Base-by-base conservation (phyloP, 306 rosid species). In the Castanopsis chinensis region DNA sequence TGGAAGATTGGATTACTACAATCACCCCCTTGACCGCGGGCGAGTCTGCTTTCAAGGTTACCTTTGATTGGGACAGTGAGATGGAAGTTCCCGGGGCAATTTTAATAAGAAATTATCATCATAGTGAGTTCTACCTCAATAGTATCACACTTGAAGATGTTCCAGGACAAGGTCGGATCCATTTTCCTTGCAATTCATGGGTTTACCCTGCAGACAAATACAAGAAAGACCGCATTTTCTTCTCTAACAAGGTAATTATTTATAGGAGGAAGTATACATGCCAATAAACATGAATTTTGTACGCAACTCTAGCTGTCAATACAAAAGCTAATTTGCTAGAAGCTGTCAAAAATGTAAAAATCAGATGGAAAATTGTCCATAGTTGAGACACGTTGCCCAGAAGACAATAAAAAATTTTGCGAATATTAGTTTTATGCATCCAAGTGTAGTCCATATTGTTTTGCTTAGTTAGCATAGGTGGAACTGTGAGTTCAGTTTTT, bases 101-200 rank as follows among this genome's bases (percentile, higher is more conserved):
- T 68, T 21, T 78, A 1, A 84, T 91, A 0, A 83, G 45, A 56
- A 93, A 91, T 45, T 74, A 87, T 17, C 84, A 86, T 76, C 83
- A 69, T 17, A 78, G 33, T 76, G 88, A 92, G 43, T 91, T 93
- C 81, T 87, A 13, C 67, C 96, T 93, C 20, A 88, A 79, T 13
- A 85, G 90, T 43, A 60, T 93, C 74, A 93, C 92, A 0, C 85
- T 93, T 19, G 87, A 88, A 65, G 88, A 85, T 45, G 53, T 89
- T 81, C 96, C 96, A 0, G 80, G 72, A 30, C 79, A 77, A 3
- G 90, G 85, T 14, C 56, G 57, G 51, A 70, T 93, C 77, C 79
- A 82, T 51, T 90, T 93, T 55, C 78, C 72, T 37, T 90, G 94
- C 85, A 88, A 91, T 82, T 88, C 98, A 0, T 93, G 97, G 98